A percentile compares a stretch with the other conserved stretches of the same genome.
These are phyloP conservation scores for Lactifluus echinatus DNA, from an alignment of 768 basidiomycete genomes.

Conservation along the genomic window DNA sequence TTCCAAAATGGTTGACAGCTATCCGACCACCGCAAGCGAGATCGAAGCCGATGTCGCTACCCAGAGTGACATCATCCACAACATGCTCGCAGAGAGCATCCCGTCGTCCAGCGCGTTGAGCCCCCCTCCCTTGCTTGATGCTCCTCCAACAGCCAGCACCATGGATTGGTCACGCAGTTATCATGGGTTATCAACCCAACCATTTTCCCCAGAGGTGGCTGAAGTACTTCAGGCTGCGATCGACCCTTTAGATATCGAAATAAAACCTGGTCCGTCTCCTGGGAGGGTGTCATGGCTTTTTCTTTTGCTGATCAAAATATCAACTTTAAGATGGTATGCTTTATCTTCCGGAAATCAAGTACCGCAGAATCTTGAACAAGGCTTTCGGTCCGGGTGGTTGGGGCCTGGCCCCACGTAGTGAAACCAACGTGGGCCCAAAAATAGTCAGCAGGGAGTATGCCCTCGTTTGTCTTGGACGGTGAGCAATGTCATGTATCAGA, in stretches of 20 bases:
- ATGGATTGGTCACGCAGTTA: slow-evolving; percentile 90
- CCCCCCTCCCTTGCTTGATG: slow-evolving; percentile 16
- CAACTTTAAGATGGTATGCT: slow-evolving; percentile 67
- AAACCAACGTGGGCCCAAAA: slow-evolving; percentile 82
- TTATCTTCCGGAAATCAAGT: slow-evolving; percentile 97
- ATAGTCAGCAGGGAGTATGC: slow-evolving; percentile 93
- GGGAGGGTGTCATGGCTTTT: neutral
- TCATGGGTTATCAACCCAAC: slow-evolving; percentile 64
- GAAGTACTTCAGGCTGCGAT: slow-evolving; percentile 68
- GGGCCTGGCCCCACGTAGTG: slow-evolving; percentile 90
- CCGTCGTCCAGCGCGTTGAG: slow-evolving; percentile 21
- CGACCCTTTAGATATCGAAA: slow-evolving; percentile 74
- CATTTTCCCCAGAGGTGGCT: slow-evolving; percentile 69
- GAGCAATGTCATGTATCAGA: slow-evolving; percentile 23
- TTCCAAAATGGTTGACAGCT: slow-evolving; percentile 20
- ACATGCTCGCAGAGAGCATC: slow-evolving; percentile 19
- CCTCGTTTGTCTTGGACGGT: slow-evolving; percentile 88
- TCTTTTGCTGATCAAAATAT: neutral
- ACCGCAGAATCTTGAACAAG: slow-evolving; percentile 81
- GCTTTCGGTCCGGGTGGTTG: slow-evolving; percentile 96
- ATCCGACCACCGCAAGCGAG: slow-evolving; percentile 23
- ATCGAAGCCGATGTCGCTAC: slow-evolving; percentile 16
- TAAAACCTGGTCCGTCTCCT: slow-evolving; percentile 75
- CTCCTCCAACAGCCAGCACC: slow-evolving; percentile 13
- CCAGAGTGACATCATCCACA: slow-evolving; percentile 11